A percentile compares a stretch with the other conserved stretches of the same genome.
Evolutionary conservation across 225 moss, liverwort and hornwort species (phyloP).

Genomic region (Marchantia polymorpha): DNA sequence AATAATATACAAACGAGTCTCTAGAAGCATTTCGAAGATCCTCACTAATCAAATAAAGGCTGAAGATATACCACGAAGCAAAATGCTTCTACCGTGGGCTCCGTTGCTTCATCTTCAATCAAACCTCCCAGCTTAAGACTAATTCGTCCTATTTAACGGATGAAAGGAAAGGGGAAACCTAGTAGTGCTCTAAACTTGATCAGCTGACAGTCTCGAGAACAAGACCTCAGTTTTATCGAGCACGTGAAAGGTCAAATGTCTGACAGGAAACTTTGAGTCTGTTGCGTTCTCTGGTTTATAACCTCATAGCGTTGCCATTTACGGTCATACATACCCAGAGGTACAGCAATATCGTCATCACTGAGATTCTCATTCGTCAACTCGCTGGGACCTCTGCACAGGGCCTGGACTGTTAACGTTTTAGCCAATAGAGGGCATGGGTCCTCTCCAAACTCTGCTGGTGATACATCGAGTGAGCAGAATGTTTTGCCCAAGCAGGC

Average conservation of each 20-base stretch:
- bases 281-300: neutral
- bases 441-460: conserved; percentile 59
- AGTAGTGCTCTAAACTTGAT: too few relatives aligned
- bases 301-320: conserved; percentile 32
- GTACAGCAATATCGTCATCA: neutral
- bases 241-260: neutral
- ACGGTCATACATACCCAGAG: neutral
- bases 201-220: too few relatives aligned
- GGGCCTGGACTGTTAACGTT: conserved; percentile 63
- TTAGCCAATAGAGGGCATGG: conserved; percentile 69
- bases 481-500: conserved; percentile 59
- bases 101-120: too few relatives aligned
- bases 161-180: too few relatives aligned
- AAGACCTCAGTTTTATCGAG: too few relatives aligned
- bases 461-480: conserved; percentile 53
- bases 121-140: too few relatives aligned
- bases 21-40: too few relatives aligned
- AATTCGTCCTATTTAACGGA: too few relatives aligned
- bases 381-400: conserved; percentile 44
- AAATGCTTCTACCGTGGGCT: too few relatives aligned
- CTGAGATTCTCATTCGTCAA: neutral
- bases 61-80: too few relatives aligned
- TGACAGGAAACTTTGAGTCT: neutral
- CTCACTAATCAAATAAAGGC: too few relatives aligned
- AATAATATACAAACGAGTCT: too few relatives aligned